Conservation (phyloP, 148 eudicot genomes). For the Cornus controversa region DNA sequence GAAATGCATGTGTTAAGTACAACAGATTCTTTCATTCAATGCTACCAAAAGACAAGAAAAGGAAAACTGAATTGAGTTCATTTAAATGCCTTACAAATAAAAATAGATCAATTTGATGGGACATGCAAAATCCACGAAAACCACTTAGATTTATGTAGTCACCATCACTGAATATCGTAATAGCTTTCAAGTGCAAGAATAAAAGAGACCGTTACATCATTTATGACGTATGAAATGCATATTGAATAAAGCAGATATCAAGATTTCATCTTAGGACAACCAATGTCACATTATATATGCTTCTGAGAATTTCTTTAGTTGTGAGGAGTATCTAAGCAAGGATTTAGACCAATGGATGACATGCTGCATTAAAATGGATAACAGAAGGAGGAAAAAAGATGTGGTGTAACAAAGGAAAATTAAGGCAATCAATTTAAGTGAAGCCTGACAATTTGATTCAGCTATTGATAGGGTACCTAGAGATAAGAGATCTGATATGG, state of each 20-base stretch:
- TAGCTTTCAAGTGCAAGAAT: not conserved
- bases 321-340: not conserved
- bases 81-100: no score
- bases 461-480: no score
- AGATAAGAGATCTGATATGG: no score
- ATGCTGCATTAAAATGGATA: not conserved
- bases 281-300: not conserved
- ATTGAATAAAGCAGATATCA: not conserved
- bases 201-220: not conserved
- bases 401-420: not conserved
- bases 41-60: no score
- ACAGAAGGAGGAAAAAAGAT: not conserved
- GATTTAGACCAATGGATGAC: not conserved
- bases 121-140: no score
- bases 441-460: not conserved
- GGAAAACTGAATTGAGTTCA: no score
- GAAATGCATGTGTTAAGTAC: no score
- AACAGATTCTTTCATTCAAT: no score
- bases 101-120: no score
- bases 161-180: no score
- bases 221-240: not conserved
- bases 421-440: not conserved
- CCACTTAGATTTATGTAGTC: no score
- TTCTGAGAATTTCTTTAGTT: not conserved
- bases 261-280: not conserved